These are phyloP conservation scores for Ascocoryne sarcoides DNA, from an alignment of 2,329 filamentous ascomycete genomes.

Conservation along the genomic window DNA sequence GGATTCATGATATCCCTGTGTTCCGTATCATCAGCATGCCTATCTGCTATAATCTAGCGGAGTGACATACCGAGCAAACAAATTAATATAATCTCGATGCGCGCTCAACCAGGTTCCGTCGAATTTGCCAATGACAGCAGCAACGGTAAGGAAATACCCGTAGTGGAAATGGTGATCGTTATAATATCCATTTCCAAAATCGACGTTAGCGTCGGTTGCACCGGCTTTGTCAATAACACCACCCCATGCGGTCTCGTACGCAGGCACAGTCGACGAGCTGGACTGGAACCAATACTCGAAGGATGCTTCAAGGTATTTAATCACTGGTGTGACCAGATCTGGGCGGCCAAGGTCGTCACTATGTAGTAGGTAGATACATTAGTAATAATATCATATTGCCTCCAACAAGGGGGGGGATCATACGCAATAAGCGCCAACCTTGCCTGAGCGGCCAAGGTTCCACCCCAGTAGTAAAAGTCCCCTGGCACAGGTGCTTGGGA, in stretches of 20 bases:
- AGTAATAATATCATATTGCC: neutral
- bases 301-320: neutral
- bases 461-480: neutral
- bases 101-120: slow-evolving; percentile 64
- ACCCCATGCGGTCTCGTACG: slow-evolving; percentile 62
- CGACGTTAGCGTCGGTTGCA: slow-evolving; percentile 58
- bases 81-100: slow-evolving; percentile 76
- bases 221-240: slow-evolving; percentile 66
- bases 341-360: neutral
- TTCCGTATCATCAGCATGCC: neutral
- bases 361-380: neutral
- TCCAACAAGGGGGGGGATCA: neutral
- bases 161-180: slow-evolving; percentile 64
- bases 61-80: slow-evolving; percentile 51
- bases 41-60: neutral
- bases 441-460: neutral
- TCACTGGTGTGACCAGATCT: neutral
- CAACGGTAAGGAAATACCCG: slow-evolving; percentile 74
- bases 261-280: neutral
- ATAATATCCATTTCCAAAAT: slow-evolving; percentile 88
- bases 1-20: slow-evolving; percentile 65
- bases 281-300: neutral
- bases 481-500: neutral
- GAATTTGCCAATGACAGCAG: slow-evolving; percentile 71
- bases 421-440: neutral